Evolutionary conservation across 139 green algal species (phyloP).

Genomic region (Trebouxia sp.): DNA sequence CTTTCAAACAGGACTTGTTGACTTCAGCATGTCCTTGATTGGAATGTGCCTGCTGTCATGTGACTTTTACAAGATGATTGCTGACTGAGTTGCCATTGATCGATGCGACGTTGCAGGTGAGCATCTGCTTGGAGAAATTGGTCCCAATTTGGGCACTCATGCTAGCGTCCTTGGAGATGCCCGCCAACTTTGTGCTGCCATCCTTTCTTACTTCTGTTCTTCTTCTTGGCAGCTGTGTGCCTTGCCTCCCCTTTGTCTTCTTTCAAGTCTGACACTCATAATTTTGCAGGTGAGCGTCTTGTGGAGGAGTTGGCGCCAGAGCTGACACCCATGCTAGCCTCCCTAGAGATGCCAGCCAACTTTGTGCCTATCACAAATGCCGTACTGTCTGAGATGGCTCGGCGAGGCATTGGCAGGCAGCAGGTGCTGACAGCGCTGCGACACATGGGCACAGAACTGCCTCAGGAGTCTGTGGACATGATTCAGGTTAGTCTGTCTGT

Average conservation of each 20-base stretch:
- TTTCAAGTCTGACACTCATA: too few species aligned
- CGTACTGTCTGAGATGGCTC: conserved; percentile 37
- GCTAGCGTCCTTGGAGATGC: conserved; percentile 58
- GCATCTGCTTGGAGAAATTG: conserved; percentile 66
- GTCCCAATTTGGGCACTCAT: conserved; percentile 80
- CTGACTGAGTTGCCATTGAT: conserved; percentile 60
- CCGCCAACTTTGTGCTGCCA: conserved; percentile 75
- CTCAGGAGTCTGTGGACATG: conserved; percentile 41
- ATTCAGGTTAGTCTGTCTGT: conserved; percentile 45
- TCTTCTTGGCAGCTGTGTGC: too few species aligned
- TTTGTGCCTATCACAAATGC: conserved; percentile 84
- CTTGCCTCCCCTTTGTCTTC: too few species aligned
- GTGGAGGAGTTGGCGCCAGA: conserved; percentile 79
- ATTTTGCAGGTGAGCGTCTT: conserved; percentile 61
- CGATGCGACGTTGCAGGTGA: too few species aligned
- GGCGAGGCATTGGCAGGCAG: conserved; percentile 58
- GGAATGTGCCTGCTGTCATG: conserved; percentile 64
- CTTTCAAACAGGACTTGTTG: too few species aligned
- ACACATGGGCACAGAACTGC: conserved; percentile 67
- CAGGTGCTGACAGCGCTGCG: conserved; percentile 61
- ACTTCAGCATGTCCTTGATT: too few species aligned
- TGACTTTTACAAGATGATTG: conserved; percentile 88
- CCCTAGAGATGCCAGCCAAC: conserved; percentile 64
- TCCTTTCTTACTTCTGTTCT: too few species aligned
- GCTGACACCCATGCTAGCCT: conserved; percentile 72